These are phyloP conservation scores for Eutrema yunnanense DNA, from an alignment of 345 rosid genomes.

Conservation along the genomic window DNA sequence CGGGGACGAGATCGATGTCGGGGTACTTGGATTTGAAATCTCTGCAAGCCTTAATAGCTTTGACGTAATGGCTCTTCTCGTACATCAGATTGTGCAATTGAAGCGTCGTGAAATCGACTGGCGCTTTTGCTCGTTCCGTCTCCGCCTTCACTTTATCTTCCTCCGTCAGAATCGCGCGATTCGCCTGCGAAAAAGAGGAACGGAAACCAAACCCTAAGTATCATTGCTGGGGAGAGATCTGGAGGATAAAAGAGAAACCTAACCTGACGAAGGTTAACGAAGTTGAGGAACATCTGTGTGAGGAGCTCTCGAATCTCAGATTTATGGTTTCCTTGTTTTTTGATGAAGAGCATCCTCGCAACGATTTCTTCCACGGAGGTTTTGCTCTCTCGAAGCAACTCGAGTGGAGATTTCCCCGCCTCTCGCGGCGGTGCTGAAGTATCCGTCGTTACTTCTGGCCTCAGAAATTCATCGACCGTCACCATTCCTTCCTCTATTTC, in stretches of 20 bases:
- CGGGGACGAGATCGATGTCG: conserved; percentile 77
- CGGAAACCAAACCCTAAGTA: conserved; percentile 1
- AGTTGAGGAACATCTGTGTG: conserved; percentile 79
- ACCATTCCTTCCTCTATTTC: conserved; percentile 77
- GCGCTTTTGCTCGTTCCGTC: conserved; percentile 81
- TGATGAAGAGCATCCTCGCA: conserved; percentile 52
- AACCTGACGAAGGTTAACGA: conserved; percentile 87
- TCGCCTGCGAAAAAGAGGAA: conserved; percentile 41
- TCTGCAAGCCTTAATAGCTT: conserved; percentile 88
- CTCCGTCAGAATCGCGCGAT: conserved; percentile 66
- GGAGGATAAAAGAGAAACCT: neutral
- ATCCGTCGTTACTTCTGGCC: conserved; percentile 5
- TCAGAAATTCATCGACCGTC: conserved; percentile 30
- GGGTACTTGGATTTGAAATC: conserved; percentile 92
- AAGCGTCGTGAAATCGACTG: conserved; percentile 80
- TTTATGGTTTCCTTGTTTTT: conserved; percentile 48
- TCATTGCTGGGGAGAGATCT: neutral
- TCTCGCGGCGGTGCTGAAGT: conserved; percentile 23
- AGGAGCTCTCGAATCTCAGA: conserved; percentile 66
- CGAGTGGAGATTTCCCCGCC: conserved; percentile 48
- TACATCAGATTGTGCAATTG: conserved; percentile 93
- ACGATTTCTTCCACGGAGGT: conserved; percentile 71
- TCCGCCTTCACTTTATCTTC: conserved; percentile 82
- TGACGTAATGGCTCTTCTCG: conserved; percentile 87
- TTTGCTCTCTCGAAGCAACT: conserved; percentile 64